A percentile compares a stretch with the other conserved stretches of the same genome.
Evolutionary conservation across 495 filamentous ascomycete species (phyloP).

Genomic region (Lindgomyces ingoldianus): DNA sequence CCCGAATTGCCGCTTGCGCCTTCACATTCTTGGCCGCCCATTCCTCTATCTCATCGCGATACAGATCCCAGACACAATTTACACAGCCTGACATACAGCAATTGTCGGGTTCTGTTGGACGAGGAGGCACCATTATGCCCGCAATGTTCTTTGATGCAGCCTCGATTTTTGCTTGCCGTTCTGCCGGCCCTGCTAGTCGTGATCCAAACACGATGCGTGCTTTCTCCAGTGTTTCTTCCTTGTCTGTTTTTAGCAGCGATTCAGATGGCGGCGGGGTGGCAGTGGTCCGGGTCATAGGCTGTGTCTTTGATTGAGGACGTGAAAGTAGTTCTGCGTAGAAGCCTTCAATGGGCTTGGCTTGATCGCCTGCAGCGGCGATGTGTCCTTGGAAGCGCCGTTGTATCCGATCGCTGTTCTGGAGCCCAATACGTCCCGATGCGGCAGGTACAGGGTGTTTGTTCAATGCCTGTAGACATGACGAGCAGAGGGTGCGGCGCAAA

Average conservation of each 20-base stretch:
- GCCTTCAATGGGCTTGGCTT: conserved; percentile 36
- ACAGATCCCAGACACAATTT: conserved; percentile 94
- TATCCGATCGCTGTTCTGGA: conserved; percentile 37
- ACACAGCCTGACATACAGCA: conserved; percentile 99
- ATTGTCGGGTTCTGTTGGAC: conserved; percentile 89
- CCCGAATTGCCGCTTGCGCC: conserved; percentile 53
- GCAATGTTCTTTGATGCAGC: conserved; percentile 64
- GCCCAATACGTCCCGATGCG: conserved; percentile 12
- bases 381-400: conserved; percentile 29
- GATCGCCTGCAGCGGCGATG: conserved; percentile 34
- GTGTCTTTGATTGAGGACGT: conserved; percentile 46
- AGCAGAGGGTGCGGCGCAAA: conserved; percentile 23
- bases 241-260: conserved; percentile 38
- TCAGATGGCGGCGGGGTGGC: conserved; percentile 46
- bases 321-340: conserved; percentile 48
- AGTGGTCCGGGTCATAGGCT: conserved; percentile 44
- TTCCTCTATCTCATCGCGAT: conserved; percentile 85
- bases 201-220: conserved; percentile 76
- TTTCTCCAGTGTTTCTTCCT: conserved; percentile 47
- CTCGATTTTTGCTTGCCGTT: conserved; percentile 62
- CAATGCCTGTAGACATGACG: conserved; percentile 16
- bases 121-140: conserved; percentile 78
- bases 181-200: conserved; percentile 68
- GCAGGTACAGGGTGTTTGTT: neutral
- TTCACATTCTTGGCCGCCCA: conserved; percentile 66